Base-by-base conservation (phyloP, 2,329 filamentous ascomycete genomes). In the Hypoxylon sp. region DNA sequence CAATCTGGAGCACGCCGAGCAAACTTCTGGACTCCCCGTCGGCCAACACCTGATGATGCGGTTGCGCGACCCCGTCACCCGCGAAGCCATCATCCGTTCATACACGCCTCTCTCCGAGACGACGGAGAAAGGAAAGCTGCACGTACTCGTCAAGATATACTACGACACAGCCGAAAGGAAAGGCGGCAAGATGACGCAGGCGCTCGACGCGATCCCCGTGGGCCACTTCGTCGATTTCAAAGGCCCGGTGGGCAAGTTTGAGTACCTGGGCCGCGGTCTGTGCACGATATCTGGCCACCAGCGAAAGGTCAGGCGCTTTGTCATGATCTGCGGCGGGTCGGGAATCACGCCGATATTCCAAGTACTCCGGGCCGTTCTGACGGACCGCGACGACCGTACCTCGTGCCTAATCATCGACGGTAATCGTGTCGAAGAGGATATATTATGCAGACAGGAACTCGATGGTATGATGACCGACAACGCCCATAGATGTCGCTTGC, bases 271-370 rank as follows among this genome's bases (percentile, higher is more conserved):
- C 0, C 75, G 78, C 0, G 92, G 92, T 0, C 62, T 74, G 1
- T 91, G 89, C 67, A 70, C 76, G 0, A 75, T 96, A 37, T 83
- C 83, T 26, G 83, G 83, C 0, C 80, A 78, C 17, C 72, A 79
- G 55, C 78, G 87, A 8, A 74, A 67, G 0, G 83, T 96, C 1
- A 83, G 81, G 48, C 83, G 82, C 10, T 91, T 97, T 73, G 79
- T 90, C 70, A 96, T 97, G 92, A 87, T 97, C 26, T 95, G 91
- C 67, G 93, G 84, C 11, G 93, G 93, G 4, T 91, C 86, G n/a
- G 93, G 93, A 0, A 89, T 97, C 69, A 97, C 93, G n/a, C 93
- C 93, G 0, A 90, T 97, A 62, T 95, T 88, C 71, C 90, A 95
- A 69, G 90, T 96, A 2, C 78, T 96, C 48, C 81, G 90, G 5